These are phyloP conservation scores for Linnemannia elongata DNA, from an alignment of 192 early-diverging fungal species.

Conservation along the genomic window DNA sequence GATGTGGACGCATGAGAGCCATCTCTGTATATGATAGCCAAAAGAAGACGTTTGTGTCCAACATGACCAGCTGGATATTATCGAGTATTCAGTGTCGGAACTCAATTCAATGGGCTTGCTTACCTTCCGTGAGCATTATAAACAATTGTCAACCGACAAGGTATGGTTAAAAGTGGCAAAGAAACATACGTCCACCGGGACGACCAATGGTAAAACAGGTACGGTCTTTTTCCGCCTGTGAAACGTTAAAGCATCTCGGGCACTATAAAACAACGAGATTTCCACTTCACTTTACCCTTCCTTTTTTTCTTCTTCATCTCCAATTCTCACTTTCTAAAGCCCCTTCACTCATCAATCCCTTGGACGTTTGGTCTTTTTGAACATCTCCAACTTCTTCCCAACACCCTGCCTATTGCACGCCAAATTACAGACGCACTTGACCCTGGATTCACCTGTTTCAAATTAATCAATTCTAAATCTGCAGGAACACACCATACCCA, in stretches of 20 bases:
- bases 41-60: no score
- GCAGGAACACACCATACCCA: background rate
- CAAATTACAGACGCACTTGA: background rate
- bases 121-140: no score
- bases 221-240: background rate
- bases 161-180: background rate
- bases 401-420: background rate
- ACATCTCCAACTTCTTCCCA: background rate
- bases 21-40: no score
- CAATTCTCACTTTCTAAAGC: background rate
- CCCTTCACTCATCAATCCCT: background rate
- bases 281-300: background rate
- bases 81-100: background rate
- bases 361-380: background rate
- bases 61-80: no score
- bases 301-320: background rate
- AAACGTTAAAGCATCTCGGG: background rate
- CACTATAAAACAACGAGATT: background rate
- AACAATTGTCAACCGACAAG: no score
- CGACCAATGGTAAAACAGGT: background rate
- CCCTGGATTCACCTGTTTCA: background rate
- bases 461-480: background rate
- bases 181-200: background rate
- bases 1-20: no score
- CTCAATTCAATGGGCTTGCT: constrained; percentile 14